Conservation (phyloP, 257 asterid genomes). For the Avicennia marina region DNA sequence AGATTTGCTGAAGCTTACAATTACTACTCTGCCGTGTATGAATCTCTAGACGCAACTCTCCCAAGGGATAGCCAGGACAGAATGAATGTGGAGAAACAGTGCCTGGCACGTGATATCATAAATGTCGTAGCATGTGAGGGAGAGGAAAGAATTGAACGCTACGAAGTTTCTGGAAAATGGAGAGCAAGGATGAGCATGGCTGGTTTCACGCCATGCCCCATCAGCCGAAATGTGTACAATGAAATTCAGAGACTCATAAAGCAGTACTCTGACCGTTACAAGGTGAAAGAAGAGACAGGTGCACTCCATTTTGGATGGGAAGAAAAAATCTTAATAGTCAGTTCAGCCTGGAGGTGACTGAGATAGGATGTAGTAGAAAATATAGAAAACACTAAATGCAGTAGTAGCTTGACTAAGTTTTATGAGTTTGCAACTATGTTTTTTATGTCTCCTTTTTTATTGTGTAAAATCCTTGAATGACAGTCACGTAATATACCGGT, state of each 20-base stretch:
- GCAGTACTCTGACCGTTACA: conserved; percentile 67
- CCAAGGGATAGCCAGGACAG: conserved; percentile 72
- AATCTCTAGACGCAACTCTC: conserved; percentile 82
- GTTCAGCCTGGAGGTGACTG: conserved; percentile 71
- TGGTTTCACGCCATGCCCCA: conserved; percentile 61
- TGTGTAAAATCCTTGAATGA: no score
- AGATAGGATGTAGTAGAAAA: neutral
- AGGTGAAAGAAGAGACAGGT: conserved; percentile 63
- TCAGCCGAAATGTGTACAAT: conserved; percentile 48
- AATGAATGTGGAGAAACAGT: conserved; percentile 83
- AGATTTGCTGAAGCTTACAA: conserved; percentile 76
- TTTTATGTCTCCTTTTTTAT: no score
- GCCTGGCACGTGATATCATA: conserved; percentile 87
- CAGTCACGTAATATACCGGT: no score
- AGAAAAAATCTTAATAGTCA: conserved; percentile 64
- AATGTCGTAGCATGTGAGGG: conserved; percentile 92
- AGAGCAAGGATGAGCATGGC: conserved; percentile 98
- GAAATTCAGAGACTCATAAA: conserved; percentile 57
- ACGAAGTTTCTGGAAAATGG: conserved; percentile 97
- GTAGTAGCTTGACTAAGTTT: no score
- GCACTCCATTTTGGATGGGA: conserved; percentile 92
- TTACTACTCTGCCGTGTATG: conserved; percentile 77
- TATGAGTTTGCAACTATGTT: no score
- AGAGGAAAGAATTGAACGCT: conserved; percentile 83
- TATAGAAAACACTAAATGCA: neutral